Conservation (phyloP, 164 flowering plant species). For the Euptelea pleiosperma region DNA sequence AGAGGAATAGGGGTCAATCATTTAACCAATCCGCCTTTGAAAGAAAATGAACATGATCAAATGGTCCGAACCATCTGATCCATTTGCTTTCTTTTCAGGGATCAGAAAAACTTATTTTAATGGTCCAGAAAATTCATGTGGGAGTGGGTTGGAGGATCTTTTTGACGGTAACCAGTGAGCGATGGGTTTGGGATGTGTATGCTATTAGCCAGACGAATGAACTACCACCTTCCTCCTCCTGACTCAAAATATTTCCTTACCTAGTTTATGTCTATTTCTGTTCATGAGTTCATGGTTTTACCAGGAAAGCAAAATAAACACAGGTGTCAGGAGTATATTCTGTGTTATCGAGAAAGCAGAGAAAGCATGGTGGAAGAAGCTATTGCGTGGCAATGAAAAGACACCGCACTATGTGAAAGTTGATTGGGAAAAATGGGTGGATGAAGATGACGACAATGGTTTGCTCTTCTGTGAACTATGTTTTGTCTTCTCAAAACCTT, state of each 20-base stretch:
- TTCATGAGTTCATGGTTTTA: not conserved
- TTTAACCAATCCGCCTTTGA: too few relatives aligned
- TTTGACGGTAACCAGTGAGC: too few relatives aligned
- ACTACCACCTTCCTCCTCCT: too few relatives aligned
- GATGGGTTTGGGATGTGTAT: too few relatives aligned
- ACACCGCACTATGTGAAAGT: slow-evolving; percentile 78
- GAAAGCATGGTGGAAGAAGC: slow-evolving; percentile 82
- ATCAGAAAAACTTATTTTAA: not conserved
- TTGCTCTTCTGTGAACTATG: not conserved
- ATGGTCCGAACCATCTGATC: not conserved
- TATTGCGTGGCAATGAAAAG: slow-evolving; percentile 62
- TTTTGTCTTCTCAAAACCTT: not conserved
- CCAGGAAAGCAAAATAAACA: slow-evolving; percentile 81
- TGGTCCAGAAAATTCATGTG: too few relatives aligned
- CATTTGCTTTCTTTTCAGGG: not conserved
- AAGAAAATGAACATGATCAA: not conserved
- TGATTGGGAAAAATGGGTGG: slow-evolving; percentile 99
- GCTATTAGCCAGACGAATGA: too few relatives aligned
- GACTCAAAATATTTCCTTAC: not conserved
- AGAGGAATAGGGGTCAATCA: too few relatives aligned
- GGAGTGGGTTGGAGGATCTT: too few relatives aligned
- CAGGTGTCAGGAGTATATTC: slow-evolving; percentile 65
- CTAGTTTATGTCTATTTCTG: not conserved
- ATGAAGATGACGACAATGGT: slow-evolving; percentile 81
- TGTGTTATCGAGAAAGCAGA: slow-evolving; percentile 84